Evolutionary conservation across 2,329 filamentous ascomycete species (phyloP).

Genomic region (Emergomyces africanus): DNA sequence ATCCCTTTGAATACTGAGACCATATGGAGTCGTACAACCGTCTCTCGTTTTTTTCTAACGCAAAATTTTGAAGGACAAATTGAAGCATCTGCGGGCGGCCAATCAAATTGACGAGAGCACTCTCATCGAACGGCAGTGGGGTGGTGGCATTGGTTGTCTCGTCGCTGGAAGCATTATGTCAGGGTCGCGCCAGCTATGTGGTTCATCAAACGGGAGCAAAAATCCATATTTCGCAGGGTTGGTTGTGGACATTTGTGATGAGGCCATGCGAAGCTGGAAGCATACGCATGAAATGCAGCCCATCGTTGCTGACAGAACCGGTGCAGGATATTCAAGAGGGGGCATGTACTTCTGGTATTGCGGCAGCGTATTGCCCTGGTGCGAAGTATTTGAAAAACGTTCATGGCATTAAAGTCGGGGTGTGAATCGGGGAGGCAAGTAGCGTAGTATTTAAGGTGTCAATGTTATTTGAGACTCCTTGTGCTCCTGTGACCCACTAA

Average conservation of each 20-base stretch:
- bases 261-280: conserved; percentile 13
- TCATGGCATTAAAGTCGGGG: conserved; percentile 7
- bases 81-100: conserved; percentile 45
- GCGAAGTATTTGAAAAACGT: conserved; percentile 40
- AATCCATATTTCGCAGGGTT: conserved; percentile 52
- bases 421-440: not conserved
- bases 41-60: conserved; percentile 65
- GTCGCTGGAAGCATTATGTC: conserved; percentile 47
- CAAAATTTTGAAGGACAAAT: conserved; percentile 46
- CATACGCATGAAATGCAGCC: not conserved
- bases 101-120: conserved; percentile 44
- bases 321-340: conserved; percentile 47
- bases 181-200: conserved; percentile 58
- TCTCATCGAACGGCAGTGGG: conserved; percentile 45
- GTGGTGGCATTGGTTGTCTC: conserved; percentile 53
- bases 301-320: not conserved
- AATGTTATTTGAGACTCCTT: not conserved
- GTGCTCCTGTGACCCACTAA: not conserved
- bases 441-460: not conserved
- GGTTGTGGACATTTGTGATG: conserved; percentile 57
- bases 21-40: no score
- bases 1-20: conserved; percentile 44
- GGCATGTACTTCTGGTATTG: conserved; percentile 57
- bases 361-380: conserved; percentile 56
- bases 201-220: conserved; percentile 54